Percentiles rank a stretch among this genome's conserved stretches.
Evolutionary conservation across 2,329 filamentous ascomycete genomes (phyloP).

Genomic region (Neonectria coccinea): DNA sequence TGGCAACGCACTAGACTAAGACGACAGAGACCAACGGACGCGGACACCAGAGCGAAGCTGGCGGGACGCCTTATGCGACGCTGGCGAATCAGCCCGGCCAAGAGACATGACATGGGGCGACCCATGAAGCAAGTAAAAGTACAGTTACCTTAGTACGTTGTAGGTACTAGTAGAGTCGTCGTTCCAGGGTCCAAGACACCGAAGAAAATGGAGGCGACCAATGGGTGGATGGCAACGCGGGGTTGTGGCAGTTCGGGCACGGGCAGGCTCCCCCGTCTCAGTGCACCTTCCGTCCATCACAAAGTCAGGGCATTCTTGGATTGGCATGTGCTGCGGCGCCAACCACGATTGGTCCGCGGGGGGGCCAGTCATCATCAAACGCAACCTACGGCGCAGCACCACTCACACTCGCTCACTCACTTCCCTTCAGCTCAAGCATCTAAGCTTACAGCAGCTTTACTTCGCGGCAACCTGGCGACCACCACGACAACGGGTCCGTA

Average conservation of each 20-base stretch:
- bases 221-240: background rate
- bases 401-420: background rate
- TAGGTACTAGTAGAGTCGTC: background rate
- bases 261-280: background rate
- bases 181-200: background rate
- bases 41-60: background rate
- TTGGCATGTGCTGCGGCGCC: slow-evolving; percentile 16
- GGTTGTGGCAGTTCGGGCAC: background rate
- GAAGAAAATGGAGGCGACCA: background rate
- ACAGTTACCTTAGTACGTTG: background rate
- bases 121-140: slow-evolving; percentile 6
- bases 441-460: background rate
- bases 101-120: slow-evolving; percentile 22
- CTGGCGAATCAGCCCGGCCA: slow-evolving; percentile 1
- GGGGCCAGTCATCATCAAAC: slow-evolving; percentile 6
- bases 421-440: background rate
- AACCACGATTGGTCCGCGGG: slow-evolving; percentile 20
- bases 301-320: slow-evolving; percentile 15
- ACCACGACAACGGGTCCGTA: too few species aligned
- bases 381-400: background rate
- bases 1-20: background rate
- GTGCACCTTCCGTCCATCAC: background rate
- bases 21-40: background rate
- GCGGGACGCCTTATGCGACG: slow-evolving; percentile 18
- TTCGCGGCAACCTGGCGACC: too few species aligned